Evolutionary conservation across 495 filamentous ascomycete species (phyloP), one percentile per base, ranked within the genome.

Genomic region (Clavariopsis aquatica): DNA sequence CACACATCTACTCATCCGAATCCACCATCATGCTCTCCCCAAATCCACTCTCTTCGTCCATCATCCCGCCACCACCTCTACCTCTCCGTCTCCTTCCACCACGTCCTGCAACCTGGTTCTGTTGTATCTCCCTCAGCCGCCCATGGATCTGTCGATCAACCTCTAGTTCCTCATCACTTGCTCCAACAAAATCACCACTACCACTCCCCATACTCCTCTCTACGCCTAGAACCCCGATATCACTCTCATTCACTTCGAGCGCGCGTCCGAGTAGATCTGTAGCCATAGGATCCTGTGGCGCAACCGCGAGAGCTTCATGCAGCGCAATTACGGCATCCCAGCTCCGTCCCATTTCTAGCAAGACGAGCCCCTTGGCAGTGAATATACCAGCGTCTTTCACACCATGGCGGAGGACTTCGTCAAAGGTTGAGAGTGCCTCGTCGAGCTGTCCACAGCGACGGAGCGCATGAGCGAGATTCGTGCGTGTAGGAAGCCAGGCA

Each of bases 391-490:
- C 64, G 31, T 75, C 93, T 68, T 90, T 86, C 51, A 92, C 85
- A 55, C 95, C 96, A 71, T 93, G 83, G 1, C 79, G 79, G 5
- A 98, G 80, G 0, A 93, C 89, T 28, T 89, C 83, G 19, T 87
- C 81, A 66, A 88, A 78, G 8, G 68, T 51, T 19, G 61, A 66
- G n/a, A 77, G 71, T 4, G 73, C 71, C 13, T 73, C 69, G 10
- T 61, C 29, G n/a, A 73, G 82, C 49, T 82, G 78, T n/a, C 87
- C 82, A 56, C 88, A 70, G 7, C 92, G 87, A 17, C 94, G 84
- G 60, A 90, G 85, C 0, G 93, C 91, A 72, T 98, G 95, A 1
- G 85, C 94, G 27, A 98, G 79, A 64, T 98, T 98, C 5, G 89
- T 89, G 28, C 91, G 85, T 2, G 91, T 93, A 3, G 93, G 86